These are phyloP conservation scores for Nasturtium officinale DNA, from an alignment of 345 rosid genomes.

Conservation along the genomic window DNA sequence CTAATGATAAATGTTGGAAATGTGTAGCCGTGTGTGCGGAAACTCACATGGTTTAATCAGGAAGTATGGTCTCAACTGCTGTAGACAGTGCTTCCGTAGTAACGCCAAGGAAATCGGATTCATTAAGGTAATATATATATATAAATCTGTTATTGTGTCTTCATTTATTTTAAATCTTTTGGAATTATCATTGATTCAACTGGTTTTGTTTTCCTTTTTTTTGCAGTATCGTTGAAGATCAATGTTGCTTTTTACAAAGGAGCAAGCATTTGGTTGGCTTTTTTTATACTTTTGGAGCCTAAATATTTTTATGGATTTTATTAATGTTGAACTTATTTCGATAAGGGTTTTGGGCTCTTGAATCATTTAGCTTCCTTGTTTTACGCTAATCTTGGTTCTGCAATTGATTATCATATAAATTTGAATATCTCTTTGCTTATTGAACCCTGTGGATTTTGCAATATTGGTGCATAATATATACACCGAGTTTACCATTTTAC, in stretches of 20 bases:
- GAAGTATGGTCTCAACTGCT: slow-evolving; percentile 50
- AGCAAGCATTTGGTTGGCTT: slow-evolving; percentile 1
- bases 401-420: neutral
- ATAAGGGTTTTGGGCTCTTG: neutral
- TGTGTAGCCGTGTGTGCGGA: slow-evolving; percentile 43
- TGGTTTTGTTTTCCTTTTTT: neutral
- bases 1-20: neutral
- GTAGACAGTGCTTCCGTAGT: slow-evolving; percentile 47
- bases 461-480: too few species aligned
- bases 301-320: slow-evolving; percentile 13
- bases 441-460: neutral
- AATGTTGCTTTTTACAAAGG: neutral
- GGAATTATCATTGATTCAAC: neutral
- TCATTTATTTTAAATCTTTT: neutral
- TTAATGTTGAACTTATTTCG: neutral
- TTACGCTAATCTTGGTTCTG: neutral
- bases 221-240: slow-evolving; percentile 37
- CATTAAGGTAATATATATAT: slow-evolving; percentile 66
- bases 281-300: neutral
- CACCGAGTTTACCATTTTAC: neutral
- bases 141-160: too few species aligned
- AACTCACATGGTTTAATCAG: slow-evolving; percentile 49
- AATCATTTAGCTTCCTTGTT: neutral
- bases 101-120: slow-evolving; percentile 53
- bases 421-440: neutral